These are phyloP conservation scores for Diplotaxis tenuifolia DNA, from an alignment of 345 rosid species.

Conservation along the genomic window DNA sequence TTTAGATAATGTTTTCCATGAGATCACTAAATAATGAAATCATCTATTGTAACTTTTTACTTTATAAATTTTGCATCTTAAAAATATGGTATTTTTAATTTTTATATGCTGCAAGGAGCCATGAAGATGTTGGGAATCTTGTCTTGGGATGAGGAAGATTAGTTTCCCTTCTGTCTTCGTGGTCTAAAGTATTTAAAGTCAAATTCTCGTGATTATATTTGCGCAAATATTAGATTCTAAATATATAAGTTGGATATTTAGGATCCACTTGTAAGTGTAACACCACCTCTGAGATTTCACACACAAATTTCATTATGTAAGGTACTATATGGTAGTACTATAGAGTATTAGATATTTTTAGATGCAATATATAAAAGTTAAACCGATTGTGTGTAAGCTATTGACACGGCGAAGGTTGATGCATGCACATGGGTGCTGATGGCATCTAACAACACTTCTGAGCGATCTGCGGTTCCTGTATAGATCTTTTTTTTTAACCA, in stretches of 20 bases:
- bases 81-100: not conserved
- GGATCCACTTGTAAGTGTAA: conserved; percentile 1
- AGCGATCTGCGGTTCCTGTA: conserved; percentile 39
- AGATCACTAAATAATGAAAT: not conserved
- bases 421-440: conserved; percentile 35
- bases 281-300: not conserved
- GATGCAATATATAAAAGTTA: not conserved
- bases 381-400: conserved; percentile 29
- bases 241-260: conserved; percentile 1
- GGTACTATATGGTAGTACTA: not conserved
- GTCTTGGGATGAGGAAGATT: conserved; percentile 31
- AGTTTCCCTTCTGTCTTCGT: not conserved
- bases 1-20: not conserved
- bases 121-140: conserved; percentile 23
- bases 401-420: conserved; percentile 30
- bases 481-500: conserved; percentile 22
- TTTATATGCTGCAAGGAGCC: not conserved
- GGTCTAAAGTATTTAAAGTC: conserved; percentile 1
- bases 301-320: not conserved
- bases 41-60: not conserved
- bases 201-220: conserved; percentile 16
- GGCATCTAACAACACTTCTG: conserved; percentile 28
- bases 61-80: not conserved
- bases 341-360: not conserved
- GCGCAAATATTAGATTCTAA: conserved; percentile 20